Evolutionary conservation across 2,329 filamentous ascomycete genomes (phyloP).

Genomic region (Paracorniculantispora psalliotae): DNA sequence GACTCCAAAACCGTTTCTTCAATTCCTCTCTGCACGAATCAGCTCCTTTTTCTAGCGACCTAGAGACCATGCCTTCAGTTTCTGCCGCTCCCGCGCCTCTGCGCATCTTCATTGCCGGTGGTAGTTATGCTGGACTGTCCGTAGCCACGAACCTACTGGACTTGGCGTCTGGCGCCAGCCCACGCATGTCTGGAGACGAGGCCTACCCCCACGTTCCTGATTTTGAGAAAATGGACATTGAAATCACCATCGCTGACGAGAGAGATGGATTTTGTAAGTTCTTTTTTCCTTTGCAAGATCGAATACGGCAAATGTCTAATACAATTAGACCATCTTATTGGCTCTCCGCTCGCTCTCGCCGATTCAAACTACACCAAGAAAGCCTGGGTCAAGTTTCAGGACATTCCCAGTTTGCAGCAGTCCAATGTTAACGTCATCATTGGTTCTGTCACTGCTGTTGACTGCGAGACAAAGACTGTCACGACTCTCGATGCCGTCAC

Average conservation of each 20-base stretch:
- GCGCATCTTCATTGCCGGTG: slow-evolving; percentile 63
- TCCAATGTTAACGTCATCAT: slow-evolving; percentile 60
- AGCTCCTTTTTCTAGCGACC: neutral
- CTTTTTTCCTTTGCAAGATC: neutral
- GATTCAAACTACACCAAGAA: slow-evolving; percentile 58
- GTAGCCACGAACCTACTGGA: slow-evolving; percentile 63
- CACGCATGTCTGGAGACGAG: slow-evolving; percentile 37
- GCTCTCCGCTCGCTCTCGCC: slow-evolving; percentile 66
- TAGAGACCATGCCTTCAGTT: slow-evolving; percentile 26
- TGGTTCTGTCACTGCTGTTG: slow-evolving; percentile 57
- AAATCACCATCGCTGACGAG: slow-evolving; percentile 73
- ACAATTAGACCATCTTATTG: slow-evolving; percentile 64
- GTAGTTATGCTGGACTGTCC: slow-evolving; percentile 67
- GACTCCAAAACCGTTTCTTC: neutral
- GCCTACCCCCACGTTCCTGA: slow-evolving; percentile 36
- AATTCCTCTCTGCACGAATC: neutral
- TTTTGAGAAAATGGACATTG: slow-evolving; percentile 48
- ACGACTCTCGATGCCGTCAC: slow-evolving; percentile 47
- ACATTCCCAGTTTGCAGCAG: slow-evolving; percentile 61
- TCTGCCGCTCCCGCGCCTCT: slow-evolving; percentile 32
- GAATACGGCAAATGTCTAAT: slow-evolving; percentile 3
- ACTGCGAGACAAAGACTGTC: slow-evolving; percentile 55
- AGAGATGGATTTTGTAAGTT: slow-evolving; percentile 75
- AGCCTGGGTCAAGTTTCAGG: slow-evolving; percentile 64
- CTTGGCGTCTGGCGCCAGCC: slow-evolving; percentile 50